These are phyloP conservation scores for Pseudogymnoascus sp. DNA, from an alignment of 2,329 filamentous ascomycete species.

Conservation along the genomic window DNA sequence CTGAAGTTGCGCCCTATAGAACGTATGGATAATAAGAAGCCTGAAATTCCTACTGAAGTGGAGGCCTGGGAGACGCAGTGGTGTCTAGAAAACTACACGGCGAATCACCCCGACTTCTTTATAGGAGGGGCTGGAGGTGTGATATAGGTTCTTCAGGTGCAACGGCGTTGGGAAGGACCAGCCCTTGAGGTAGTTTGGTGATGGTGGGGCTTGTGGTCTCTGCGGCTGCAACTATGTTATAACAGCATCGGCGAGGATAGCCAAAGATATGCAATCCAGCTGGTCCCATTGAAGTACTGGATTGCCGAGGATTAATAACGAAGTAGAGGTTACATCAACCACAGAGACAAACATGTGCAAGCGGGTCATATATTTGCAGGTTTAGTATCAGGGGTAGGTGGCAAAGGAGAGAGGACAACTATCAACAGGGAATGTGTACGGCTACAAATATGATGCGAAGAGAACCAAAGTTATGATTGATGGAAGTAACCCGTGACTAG, in stretches of 20 bases:
- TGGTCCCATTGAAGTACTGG: neutral
- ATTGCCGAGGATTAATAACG: neutral
- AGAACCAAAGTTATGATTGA: constrained; percentile 8
- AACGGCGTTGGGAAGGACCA: neutral
- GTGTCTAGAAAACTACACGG: neutral
- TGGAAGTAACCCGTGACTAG: neutral
- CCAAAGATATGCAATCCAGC: neutral
- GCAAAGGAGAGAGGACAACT: neutral
- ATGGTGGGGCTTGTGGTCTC: neutral
- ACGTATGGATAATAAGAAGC: neutral
- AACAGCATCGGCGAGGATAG: neutral
- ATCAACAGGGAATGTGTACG: neutral
- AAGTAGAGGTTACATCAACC: too few relatives aligned
- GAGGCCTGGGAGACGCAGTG: neutral
- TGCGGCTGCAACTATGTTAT: neutral
- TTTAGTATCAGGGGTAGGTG: neutral
- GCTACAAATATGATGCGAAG: neutral
- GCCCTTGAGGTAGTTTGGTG: neutral
- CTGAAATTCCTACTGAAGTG: neutral
- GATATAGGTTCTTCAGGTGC: neutral
- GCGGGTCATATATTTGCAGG: too few relatives aligned
- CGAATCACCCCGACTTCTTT: neutral
- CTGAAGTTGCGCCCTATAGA: neutral
- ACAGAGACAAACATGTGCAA: too few relatives aligned
- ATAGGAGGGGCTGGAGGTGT: neutral